phyloP scores from a whole-genome alignment of 805 yeast species.

The Trichomonascus vanleenenianus region DNA sequence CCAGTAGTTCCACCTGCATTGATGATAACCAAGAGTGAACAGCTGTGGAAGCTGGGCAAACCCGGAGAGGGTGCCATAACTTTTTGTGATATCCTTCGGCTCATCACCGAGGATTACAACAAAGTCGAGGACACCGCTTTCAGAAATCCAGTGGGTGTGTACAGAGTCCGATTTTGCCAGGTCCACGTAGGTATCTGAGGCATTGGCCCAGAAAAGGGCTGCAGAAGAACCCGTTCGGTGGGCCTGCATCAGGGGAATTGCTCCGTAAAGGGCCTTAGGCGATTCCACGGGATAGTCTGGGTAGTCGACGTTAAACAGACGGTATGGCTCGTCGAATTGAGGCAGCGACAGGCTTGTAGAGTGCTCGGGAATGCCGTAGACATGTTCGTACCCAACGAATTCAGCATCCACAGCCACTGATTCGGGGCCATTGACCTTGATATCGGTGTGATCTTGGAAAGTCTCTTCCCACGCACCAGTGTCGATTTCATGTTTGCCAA shows the following conservation, averaged over 20 bases:
- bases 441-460: conserved; percentile 62
- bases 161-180: conserved; percentile 30
- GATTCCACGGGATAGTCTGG: conserved; percentile 83
- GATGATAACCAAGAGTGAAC: conserved; percentile 85
- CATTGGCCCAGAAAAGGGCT: conserved; percentile 83
- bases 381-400: conserved; percentile 51
- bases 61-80: conserved; percentile 70
- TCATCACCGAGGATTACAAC: conserved; percentile 48
- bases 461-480: conserved; percentile 63
- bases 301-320: conserved; percentile 84
- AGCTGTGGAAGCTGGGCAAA: conserved; percentile 62
- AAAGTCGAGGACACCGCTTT: conserved; percentile 75
- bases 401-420: conserved; percentile 74
- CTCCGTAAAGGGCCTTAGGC: conserved; percentile 84
- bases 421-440: conserved; percentile 66
- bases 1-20: conserved; percentile 96
- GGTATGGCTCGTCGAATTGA: conserved; percentile 67
- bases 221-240: conserved; percentile 46
- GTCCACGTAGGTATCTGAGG: conserved; percentile 86
- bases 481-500: conserved; percentile 40
- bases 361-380: conserved; percentile 96
- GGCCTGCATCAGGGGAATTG: conserved; percentile 79
- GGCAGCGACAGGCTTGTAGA: conserved; percentile 73
- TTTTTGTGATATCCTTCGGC: conserved; percentile 47
- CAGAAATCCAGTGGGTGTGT: conserved; percentile 86